These are phyloP conservation scores for Chalciporus chontae DNA, from an alignment of 768 basidiomycete species.

Conservation along the genomic window DNA sequence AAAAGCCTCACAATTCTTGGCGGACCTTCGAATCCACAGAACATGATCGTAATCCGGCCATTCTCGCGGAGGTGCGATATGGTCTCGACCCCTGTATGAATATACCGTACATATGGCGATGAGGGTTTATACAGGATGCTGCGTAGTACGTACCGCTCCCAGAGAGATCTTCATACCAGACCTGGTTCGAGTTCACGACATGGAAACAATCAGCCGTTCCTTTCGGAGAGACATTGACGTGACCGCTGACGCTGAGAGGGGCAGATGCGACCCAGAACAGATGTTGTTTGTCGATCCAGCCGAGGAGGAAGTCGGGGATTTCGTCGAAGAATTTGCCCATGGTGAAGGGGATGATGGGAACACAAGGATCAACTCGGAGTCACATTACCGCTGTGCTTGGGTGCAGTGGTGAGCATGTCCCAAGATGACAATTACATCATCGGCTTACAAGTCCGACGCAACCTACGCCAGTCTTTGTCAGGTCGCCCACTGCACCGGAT, in stretches of 20 bases:
- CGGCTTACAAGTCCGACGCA: too few species aligned
- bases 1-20: conserved; percentile 55
- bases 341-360: background rate
- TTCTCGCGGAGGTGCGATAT: conserved; percentile 64
- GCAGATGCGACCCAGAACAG: conserved; percentile 73
- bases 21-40: conserved; percentile 58
- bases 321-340: conserved; percentile 60
- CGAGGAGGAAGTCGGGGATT: conserved; percentile 51
- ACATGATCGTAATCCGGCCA: conserved; percentile 57
- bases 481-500: too few species aligned
- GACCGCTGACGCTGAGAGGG: conserved; percentile 53
- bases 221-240: conserved; percentile 69
- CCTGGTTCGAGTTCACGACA: conserved; percentile 46
- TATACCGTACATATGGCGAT: too few species aligned
- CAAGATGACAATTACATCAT: too few species aligned
- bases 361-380: too few species aligned
- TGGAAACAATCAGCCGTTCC: conserved; percentile 62
- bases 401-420: too few species aligned
- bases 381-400: too few species aligned
- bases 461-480: too few species aligned
- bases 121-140: background rate
- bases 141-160: conserved; percentile 50
- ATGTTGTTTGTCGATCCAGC: conserved; percentile 61
- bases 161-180: conserved; percentile 72
- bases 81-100: conserved; percentile 56